Base-by-base conservation (phyloP, 2,329 filamentous ascomycete species). In the Cytospora piceicola region DNA sequence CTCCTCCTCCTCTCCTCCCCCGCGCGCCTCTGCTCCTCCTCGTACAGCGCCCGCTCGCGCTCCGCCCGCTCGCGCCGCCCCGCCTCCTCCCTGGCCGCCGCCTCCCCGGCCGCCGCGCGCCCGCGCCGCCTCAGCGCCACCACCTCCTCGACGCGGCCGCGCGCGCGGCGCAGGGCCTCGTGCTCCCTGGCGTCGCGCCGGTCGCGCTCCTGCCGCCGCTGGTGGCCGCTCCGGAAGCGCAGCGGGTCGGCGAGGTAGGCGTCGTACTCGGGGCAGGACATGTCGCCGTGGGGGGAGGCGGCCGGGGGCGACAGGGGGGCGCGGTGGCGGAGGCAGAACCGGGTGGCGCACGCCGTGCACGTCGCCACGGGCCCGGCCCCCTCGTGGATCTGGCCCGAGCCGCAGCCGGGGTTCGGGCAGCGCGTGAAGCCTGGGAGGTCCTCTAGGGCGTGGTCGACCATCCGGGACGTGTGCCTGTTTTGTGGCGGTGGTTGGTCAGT, bases 321-420 rank as follows among this genome's bases (percentile, higher is more conserved):
- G 11, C 72, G 69, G 63, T 76, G 74, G 0, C 54, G 66, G 62
- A 71, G 75, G 65, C 74, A 76, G 15, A 70, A 73, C 46, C 69
- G 69, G 49, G 69, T 70, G 0, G 61, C 15, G 65, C 75, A 73
- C 32, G 61, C 27, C 34, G 60, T 61, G 68, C 75, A 73, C 4
- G 68, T 70, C 68, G 76, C 72, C 56, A 75, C 77, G 0, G 77
- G 72, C 3, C 70, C 69, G 3, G 4, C 39, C 17, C 20, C 39
- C 2, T 73, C 71, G 63, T 82, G 80, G 9, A 82, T 73, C 67
- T 84, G 82, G 0, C 81, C 81, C 0, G 73, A 76, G 12, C 67
- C 69, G 68, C 82, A 83, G 2, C 65, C 68, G 1, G 76, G 70
- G 11, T 79, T 49, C 3, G 66, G 74, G 66, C 82, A 84, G 74